These are phyloP conservation scores for Talaromyces sp. DNA, from an alignment of 2,329 filamentous ascomycete genomes.

Conservation along the genomic window DNA sequence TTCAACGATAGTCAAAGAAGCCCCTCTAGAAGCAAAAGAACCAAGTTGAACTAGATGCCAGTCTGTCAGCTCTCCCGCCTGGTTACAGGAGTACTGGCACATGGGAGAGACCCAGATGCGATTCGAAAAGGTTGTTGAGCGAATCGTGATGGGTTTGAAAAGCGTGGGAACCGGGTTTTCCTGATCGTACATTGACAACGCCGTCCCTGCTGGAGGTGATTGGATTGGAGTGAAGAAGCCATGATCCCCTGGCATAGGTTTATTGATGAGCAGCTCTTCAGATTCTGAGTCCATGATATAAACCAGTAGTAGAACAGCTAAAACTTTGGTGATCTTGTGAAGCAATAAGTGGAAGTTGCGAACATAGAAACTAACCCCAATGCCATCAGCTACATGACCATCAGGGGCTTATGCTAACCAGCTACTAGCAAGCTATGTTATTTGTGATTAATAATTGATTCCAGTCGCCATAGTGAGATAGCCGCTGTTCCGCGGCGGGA, in stretches of 20 bases:
- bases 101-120: not conserved
- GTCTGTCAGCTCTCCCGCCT: not conserved
- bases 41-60: constrained; percentile 1
- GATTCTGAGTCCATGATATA: not conserved
- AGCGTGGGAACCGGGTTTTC: not conserved
- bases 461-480: not conserved
- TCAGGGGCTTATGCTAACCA: not conserved
- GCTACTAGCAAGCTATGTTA: not conserved
- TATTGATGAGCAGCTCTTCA: not conserved
- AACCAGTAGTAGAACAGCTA: not conserved
- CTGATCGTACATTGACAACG: not conserved
- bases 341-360: not conserved
- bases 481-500: not conserved
- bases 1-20: not conserved
- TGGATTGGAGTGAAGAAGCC: constrained; percentile 2
- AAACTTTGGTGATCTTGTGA: not conserved
- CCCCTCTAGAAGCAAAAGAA: not conserved
- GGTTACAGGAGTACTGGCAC: not conserved
- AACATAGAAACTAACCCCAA: not conserved
- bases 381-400: not conserved
- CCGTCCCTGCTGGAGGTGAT: not conserved
- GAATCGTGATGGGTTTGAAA: not conserved
- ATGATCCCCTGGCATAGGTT: not conserved
- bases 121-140: not conserved
- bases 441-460: not conserved